A percentile compares a stretch with the other conserved stretches of the same genome.
Evolutionary conservation across 2,329 filamentous ascomycete species (phyloP).

Genomic region (Fusarium incarnatum): DNA sequence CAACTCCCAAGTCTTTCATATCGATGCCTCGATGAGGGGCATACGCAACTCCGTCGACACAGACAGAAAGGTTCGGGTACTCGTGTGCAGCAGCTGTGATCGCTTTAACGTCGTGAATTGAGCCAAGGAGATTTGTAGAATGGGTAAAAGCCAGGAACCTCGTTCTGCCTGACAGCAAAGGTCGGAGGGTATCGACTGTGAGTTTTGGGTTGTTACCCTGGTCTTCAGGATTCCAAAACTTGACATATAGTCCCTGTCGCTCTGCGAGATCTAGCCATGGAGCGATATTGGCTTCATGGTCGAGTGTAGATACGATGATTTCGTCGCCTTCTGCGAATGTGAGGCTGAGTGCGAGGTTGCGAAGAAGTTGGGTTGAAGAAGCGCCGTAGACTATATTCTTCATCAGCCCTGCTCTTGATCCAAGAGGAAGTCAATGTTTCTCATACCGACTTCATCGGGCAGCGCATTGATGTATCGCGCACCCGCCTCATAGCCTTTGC

Average conservation of each 20-base stretch:
- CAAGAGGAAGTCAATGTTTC: rapidly evolving
- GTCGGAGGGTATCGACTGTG: slow-evolving; percentile 64
- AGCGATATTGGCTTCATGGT: slow-evolving; percentile 83
- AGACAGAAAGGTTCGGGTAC: slow-evolving; percentile 65
- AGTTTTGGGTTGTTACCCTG: slow-evolving; percentile 64
- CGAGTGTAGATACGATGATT: slow-evolving; percentile 76
- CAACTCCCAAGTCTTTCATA: slow-evolving; percentile 74
- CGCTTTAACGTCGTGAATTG: slow-evolving; percentile 71
- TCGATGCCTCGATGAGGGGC: slow-evolving; percentile 79
- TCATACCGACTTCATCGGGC: slow-evolving; percentile 71
- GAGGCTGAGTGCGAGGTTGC: slow-evolving; percentile 73
- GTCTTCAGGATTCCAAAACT: slow-evolving; percentile 9
- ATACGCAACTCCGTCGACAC: slow-evolving; percentile 81
- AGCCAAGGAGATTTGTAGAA: slow-evolving; percentile 78
- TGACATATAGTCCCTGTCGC: slow-evolving; percentile 61
- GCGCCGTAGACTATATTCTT: slow-evolving; percentile 63
- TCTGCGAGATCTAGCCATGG: slow-evolving; percentile 78
- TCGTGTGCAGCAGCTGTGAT: slow-evolving; percentile 66
- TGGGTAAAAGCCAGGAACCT: slow-evolving; percentile 80
- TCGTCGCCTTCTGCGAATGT: slow-evolving; percentile 69
- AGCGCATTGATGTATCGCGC: slow-evolving; percentile 78
- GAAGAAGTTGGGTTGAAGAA: slow-evolving; percentile 81
- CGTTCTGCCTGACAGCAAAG: slow-evolving; percentile 72
- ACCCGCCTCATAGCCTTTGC: slow-evolving; percentile 70
- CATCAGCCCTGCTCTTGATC: neutral